Percentiles rank a stretch among this genome's conserved stretches.
Conservation (phyloP, 106 monocot species). For the Phalaenopsis equestris region DNA sequence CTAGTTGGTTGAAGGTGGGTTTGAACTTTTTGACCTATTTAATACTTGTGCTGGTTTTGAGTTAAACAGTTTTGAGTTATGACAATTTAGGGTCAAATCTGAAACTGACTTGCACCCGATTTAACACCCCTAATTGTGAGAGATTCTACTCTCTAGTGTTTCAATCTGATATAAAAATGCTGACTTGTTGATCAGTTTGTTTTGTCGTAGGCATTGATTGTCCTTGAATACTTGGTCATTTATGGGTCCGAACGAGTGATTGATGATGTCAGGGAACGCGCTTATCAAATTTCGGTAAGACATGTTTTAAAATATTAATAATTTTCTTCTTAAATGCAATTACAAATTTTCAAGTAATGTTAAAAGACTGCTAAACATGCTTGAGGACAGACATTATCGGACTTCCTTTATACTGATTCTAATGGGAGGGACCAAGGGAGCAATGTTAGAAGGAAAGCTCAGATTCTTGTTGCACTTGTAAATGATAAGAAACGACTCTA, state of each 20-base stretch:
- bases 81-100: too few relatives aligned
- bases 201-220: conserved; percentile 51
- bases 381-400: conserved; percentile 57
- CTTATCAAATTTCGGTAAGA: conserved; percentile 79
- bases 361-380: background rate
- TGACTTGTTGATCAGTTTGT: background rate
- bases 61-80: too few relatives aligned
- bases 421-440: conserved; percentile 79
- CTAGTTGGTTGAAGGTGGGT: too few relatives aligned
- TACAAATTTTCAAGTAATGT: too few relatives aligned
- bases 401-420: conserved; percentile 89
- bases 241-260: conserved; percentile 90
- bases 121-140: too few relatives aligned
- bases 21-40: too few relatives aligned
- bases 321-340: too few relatives aligned
- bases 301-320: too few relatives aligned
- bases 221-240: conserved; percentile 83
- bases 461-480: conserved; percentile 61
- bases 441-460: conserved; percentile 87
- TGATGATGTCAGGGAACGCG: conserved; percentile 80
- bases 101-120: too few relatives aligned
- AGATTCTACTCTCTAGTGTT: background rate
- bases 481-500: conserved; percentile 83
- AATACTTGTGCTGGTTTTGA: too few relatives aligned
- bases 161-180: background rate